These are phyloP conservation scores for Podila horticola DNA, from an alignment of 192 early-diverging fungal genomes.

Conservation along the genomic window DNA sequence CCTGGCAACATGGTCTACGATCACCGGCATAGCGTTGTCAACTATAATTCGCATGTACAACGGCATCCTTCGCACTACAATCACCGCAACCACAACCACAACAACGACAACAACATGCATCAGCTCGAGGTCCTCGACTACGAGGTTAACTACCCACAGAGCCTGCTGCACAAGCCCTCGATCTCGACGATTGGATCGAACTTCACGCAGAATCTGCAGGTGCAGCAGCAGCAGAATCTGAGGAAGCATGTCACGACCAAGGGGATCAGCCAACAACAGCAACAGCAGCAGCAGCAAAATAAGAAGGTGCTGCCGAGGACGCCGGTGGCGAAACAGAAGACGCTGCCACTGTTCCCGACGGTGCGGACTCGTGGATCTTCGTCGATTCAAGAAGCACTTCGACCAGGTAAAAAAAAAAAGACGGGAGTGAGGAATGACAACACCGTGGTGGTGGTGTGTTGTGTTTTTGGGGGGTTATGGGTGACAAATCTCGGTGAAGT, in stretches of 20 bases:
- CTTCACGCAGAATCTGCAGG: not conserved
- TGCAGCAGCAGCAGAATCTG: conserved; percentile 5
- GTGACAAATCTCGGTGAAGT: too few relatives aligned
- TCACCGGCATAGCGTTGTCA: not conserved
- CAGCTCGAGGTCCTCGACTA: not conserved
- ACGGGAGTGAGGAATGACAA: not conserved
- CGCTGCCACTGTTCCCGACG: conserved; percentile 35
- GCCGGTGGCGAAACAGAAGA: conserved; percentile 8
- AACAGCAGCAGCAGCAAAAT: conserved; percentile 1
- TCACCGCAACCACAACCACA: not conserved
- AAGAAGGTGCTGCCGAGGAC: not conserved
- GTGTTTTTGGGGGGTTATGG: too few relatives aligned
- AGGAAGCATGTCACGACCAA: not conserved
- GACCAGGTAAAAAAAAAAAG: conserved; percentile 23
- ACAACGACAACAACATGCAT: not conserved
- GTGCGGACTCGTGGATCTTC: conserved; percentile 25
- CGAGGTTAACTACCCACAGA: not conserved
- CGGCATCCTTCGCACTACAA: not conserved
- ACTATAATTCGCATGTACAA: not conserved
- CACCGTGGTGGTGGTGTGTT: too few relatives aligned
- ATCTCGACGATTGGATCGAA: not conserved
- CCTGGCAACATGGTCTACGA: too few relatives aligned
- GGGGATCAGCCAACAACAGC: conserved; percentile 1
- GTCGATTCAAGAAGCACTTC: conserved; percentile 16
- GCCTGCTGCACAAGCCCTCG: not conserved